Base-by-base conservation (phyloP, 768 basidiomycete genomes). In the Lanmaoa pseudosensibilis region DNA sequence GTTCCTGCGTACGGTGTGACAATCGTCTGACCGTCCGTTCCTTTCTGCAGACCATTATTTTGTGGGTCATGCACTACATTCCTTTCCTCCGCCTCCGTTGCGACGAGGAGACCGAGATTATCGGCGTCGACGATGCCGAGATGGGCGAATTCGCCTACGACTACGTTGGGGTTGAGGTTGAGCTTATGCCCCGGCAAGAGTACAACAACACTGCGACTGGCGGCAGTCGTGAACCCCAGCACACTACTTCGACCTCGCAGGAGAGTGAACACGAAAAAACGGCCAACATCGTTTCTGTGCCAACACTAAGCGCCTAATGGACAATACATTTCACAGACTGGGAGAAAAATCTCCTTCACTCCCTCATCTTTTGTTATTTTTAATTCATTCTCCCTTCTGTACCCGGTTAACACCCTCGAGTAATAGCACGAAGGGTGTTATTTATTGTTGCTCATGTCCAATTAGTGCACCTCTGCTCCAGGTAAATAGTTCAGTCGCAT, bases 81-180 rank as follows among this genome's bases (percentile, higher is more conserved):
- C 93, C 93, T 8, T 88, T 87, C 51, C 78, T 92, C 52, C 78
- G 85, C 39, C 80, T 98, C 60, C 87, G 92, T 52, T 78, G 78
- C 32, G 69, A 73, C 13, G 85, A 86, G 59, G 84, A 86, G 59
- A 78, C 78, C 9, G 89, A 91, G 73, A 83, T 87, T 39, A 75
- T 96, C 46, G 94, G 95, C 55, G 85, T 96, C 62, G 95, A 98
- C 73, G 90, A 93, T 65, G 80, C 85, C 2, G 88, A 94, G 76
- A 86, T 93, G 81, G 94, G 92, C 60, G 93, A 95, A 74, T 93
- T 85, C 59, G 87, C 90, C 2, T 92, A 92, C 64, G 90, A 94
- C 72, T 94, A 91, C 59, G 90, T 93, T 33, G 88, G 86, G 12
- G 69, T 91, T 48, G 90, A 91, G 39, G 67, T 75, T 8, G 81